Conservation (phyloP, 352 stramenopile species). For the Globisporangium camurandrum region DNA sequence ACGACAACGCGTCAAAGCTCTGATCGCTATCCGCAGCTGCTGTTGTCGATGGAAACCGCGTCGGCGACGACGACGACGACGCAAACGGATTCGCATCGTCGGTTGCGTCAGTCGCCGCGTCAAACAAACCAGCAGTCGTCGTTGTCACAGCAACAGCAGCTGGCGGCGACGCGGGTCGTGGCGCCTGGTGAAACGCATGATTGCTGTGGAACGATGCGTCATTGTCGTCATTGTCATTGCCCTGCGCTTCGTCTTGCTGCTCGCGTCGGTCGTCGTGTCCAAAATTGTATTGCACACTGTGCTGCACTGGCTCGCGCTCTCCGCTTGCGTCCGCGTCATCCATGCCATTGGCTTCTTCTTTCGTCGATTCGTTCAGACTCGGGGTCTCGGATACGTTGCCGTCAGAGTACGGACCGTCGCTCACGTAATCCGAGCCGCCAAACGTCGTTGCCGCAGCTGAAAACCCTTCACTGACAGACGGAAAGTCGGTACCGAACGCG, state of each 20-base stretch:
- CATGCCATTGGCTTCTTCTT: constrained; percentile 29
- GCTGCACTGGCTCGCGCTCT: constrained; percentile 22
- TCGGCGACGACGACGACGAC: constrained; percentile 16
- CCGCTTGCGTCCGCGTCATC: constrained; percentile 26
- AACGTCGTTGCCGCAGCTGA: constrained; percentile 56
- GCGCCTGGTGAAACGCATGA: too few species aligned
- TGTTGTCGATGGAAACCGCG: too few species aligned
- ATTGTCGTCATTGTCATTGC: constrained; percentile 22
- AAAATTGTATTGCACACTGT: constrained; percentile 23
- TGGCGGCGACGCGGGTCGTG: constrained; percentile 8
- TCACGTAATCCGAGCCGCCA: constrained; percentile 48
- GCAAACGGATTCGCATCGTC: constrained; percentile 40
- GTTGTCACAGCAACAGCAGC: too few species aligned
- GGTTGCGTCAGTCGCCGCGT: constrained; percentile 12
- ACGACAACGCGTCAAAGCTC: constrained; percentile 6
- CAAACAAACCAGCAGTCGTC: constrained; percentile 20
- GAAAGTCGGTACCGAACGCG: constrained; percentile 66
- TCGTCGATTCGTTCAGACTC: constrained; percentile 43
- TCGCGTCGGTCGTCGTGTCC: constrained; percentile 10
- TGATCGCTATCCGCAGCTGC: too few species aligned
- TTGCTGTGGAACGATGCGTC: constrained; percentile 6
- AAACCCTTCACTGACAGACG: constrained; percentile 64
- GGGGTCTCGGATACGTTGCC: constrained; percentile 47
- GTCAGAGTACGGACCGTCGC: constrained; percentile 50
- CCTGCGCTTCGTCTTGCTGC: constrained; percentile 19